Evolutionary conservation across 2,329 filamentous ascomycete genomes (phyloP), one percentile per base, ranked within the genome.

Genomic region (Alternaria postmessia): DNA sequence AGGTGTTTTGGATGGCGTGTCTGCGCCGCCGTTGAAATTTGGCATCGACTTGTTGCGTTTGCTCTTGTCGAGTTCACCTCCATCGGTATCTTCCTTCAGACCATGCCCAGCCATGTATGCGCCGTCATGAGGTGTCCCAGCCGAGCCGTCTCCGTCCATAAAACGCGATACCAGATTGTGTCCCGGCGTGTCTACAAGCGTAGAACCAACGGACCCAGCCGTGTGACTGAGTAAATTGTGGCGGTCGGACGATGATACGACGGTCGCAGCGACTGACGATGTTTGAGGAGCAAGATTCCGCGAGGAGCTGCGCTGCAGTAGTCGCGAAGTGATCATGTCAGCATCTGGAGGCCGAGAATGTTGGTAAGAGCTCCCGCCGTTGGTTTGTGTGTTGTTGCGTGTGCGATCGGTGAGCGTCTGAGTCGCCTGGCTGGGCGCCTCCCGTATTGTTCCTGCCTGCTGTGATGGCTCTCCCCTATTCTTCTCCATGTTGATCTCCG

Each of bases 321-420:
- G 78, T 59, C 88, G 84, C 30, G 89, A 88, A 7, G 89, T 91
- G 52, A 91, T 85, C 62, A 89, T 87, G 68, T 88, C 86, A 61
- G 87, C 89, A 70, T 89, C 88, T 36, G 79, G 77, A 24, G 75
- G 75, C 34, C 75, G 67, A 32, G 76, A 75, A 54, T 78, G 73
- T 34, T 75, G 69, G 52, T 76, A 71, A 30, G 75, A 70, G 60
- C 64, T 72, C 43, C 71, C 65, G 18, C 74, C 75, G 63, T 75
- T 79, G 12, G 71, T 58, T 20, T 69, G 67, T 20, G 66, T 66
- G 26, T 66, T 52, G 24, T 48, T 59, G 51, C 64, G 70, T 12
- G 71, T 65, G 53, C 75, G 75, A 30, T 77, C 73, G 18, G 70
- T 66, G 12, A 74, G 62, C 18, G 67, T 59, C 24, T 70, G 66